These are phyloP conservation scores for Henningerozyma blattae DNA, from an alignment of 805 yeast species.

Conservation along the genomic window DNA sequence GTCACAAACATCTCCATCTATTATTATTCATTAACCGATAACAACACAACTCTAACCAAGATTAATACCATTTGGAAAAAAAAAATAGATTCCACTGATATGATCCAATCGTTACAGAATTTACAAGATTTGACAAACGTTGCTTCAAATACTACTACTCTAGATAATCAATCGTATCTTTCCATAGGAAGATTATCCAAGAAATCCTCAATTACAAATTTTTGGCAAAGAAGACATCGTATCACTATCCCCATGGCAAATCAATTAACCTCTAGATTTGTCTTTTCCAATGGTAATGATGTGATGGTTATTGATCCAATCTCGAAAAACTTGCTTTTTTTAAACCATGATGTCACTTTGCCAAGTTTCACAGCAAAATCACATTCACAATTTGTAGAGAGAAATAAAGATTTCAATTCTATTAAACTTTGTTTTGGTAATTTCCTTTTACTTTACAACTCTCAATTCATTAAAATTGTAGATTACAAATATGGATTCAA, in stretches of 20 bases:
- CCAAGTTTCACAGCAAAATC: not conserved
- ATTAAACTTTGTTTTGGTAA: not conserved
- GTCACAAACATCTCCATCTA: slow-evolving; percentile 15
- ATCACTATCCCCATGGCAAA: not conserved
- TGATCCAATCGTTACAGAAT: slow-evolving; percentile 9
- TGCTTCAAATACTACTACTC: slow-evolving; percentile 1
- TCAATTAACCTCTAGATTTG: slow-evolving; percentile 9
- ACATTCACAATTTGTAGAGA: not conserved
- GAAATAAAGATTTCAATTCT: not conserved
- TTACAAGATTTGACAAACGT: slow-evolving; percentile 1
- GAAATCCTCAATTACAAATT: slow-evolving; percentile 10
- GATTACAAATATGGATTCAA: not conserved
- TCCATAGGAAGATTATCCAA: slow-evolving; percentile 8
- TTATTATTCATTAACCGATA: slow-evolving; percentile 16
- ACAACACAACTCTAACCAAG: slow-evolving; percentile 5
- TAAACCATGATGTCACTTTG: too few species aligned
- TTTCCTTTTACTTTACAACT: not conserved
- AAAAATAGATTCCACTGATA: slow-evolving; percentile 8
- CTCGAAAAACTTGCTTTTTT: slow-evolving; percentile 7
- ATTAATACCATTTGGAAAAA: slow-evolving; percentile 13
- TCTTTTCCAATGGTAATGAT: slow-evolving; percentile 2
- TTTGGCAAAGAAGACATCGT: slow-evolving; percentile 9
- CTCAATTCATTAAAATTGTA: not conserved
- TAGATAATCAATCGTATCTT: slow-evolving; percentile 4
- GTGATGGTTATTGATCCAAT: slow-evolving; percentile 14